Conservation (phyloP, 768 basidiomycete genomes). For the Boletus insuetus region DNA sequence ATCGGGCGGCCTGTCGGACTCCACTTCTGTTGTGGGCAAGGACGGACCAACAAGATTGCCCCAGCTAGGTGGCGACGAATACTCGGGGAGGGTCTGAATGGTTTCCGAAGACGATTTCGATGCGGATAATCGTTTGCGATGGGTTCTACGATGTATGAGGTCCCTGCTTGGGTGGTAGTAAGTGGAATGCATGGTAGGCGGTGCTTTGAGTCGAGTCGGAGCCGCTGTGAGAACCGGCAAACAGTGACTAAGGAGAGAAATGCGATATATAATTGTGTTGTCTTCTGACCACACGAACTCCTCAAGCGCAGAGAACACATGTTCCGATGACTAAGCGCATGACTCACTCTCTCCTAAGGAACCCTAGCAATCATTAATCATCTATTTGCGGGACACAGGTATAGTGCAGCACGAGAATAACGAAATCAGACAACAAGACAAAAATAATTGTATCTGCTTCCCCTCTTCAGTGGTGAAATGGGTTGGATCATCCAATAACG, state of each 20-base stretch:
- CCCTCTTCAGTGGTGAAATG: background rate
- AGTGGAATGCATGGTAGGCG: slow-evolving; percentile 19
- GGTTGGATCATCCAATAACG: background rate
- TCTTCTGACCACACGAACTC: background rate
- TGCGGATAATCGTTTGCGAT: slow-evolving; percentile 57
- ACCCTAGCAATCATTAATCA: too few species aligned
- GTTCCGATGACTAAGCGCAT: slow-evolving; percentile 25
- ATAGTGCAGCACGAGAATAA: background rate
- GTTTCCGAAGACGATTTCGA: slow-evolving; percentile 66
- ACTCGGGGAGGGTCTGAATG: slow-evolving; percentile 62
- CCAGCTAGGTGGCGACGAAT: slow-evolving; percentile 42
- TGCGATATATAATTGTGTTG: background rate
- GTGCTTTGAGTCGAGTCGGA: slow-evolving; percentile 6
- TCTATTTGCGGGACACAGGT: too few species aligned
- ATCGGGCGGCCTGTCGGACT: slow-evolving; percentile 67
- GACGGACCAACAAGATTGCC: slow-evolving; percentile 8
- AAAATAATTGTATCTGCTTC: background rate
- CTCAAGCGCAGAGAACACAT: background rate
- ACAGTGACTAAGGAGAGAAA: slow-evolving; percentile 3
- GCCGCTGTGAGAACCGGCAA: slow-evolving; percentile 10
- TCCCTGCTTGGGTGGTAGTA: slow-evolving; percentile 8
- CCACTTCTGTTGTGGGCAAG: slow-evolving; percentile 29
- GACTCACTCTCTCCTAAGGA: background rate
- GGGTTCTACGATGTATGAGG: slow-evolving; percentile 33
- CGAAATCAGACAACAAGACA: background rate